phyloP scores from a whole-genome alignment of 805 yeast genomes.

The Candida odintsovae region DNA sequence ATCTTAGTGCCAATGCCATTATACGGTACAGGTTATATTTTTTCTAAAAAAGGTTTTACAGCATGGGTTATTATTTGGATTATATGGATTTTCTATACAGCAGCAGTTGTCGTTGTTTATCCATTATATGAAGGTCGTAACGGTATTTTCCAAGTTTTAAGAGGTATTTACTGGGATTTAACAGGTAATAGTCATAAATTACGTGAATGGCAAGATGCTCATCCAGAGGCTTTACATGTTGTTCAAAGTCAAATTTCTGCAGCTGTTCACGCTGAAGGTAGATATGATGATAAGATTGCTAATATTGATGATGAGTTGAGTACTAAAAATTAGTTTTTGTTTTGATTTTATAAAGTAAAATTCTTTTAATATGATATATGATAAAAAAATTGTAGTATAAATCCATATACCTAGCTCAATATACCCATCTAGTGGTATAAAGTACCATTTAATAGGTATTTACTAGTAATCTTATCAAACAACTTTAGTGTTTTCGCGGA shows the following conservation, averaged over 20 bases:
- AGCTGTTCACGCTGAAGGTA: constrained; percentile 23
- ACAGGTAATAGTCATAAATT: constrained; percentile 72
- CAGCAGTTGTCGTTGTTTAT: constrained; percentile 54
- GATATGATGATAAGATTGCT: constrained; percentile 10
- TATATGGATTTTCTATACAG: constrained; percentile 73
- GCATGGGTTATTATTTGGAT: constrained; percentile 86
- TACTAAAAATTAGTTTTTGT: not conserved
- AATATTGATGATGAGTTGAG: constrained; percentile 20
- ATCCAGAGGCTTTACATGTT: constrained; percentile 73
- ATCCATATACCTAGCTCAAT: too few species aligned
- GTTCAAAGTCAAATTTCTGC: constrained; percentile 60
- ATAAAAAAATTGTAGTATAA: too few species aligned
- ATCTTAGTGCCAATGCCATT: constrained; percentile 93
- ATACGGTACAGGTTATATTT: constrained; percentile 77
- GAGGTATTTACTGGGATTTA: constrained; percentile 85
- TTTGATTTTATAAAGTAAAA: not conserved
- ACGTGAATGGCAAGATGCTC: constrained; percentile 64
- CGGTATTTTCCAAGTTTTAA: constrained; percentile 54
- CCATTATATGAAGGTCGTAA: constrained; percentile 74
- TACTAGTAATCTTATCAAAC: too few species aligned
- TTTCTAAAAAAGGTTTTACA: constrained; percentile 71
- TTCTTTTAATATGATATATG: not conserved
- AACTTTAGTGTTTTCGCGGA: too few species aligned
- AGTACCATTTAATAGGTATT: too few species aligned
- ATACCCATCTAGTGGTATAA: too few species aligned